These are phyloP conservation scores for Phialophora macrospora DNA, from an alignment of 2,329 filamentous ascomycete genomes.

Conservation along the genomic window DNA sequence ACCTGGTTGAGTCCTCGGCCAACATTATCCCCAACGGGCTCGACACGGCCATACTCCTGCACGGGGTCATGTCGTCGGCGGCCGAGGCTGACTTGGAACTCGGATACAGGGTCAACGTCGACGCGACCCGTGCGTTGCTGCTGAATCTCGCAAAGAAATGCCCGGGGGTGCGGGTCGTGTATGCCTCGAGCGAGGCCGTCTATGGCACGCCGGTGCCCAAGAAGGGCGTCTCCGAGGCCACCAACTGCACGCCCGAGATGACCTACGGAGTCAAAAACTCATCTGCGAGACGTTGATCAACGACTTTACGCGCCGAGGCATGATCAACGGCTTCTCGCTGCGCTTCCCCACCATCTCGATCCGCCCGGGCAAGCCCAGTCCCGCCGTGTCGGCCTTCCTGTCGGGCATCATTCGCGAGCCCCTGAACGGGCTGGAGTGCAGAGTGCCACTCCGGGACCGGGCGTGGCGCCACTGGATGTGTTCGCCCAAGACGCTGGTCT, in stretches of 20 bases:
- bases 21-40: conserved; percentile 48
- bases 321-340: conserved; percentile 62
- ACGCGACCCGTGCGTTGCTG: conserved; percentile 61
- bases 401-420: conserved; percentile 69
- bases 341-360: conserved; percentile 67
- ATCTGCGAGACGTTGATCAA: conserved; percentile 66
- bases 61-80: conserved; percentile 70
- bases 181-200: conserved; percentile 66
- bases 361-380: conserved; percentile 64
- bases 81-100: conserved; percentile 65
- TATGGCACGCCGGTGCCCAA: conserved; percentile 63
- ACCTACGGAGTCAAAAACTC: conserved; percentile 68
- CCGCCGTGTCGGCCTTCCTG: conserved; percentile 66
- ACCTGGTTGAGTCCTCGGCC: conserved; percentile 54
- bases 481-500: conserved; percentile 57
- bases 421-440: conserved; percentile 58
- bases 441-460: conserved; percentile 57
- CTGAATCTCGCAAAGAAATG: conserved; percentile 56
- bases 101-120: conserved; percentile 64
- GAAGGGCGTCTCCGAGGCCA: conserved; percentile 55
- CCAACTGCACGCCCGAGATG: conserved; percentile 62
- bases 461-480: conserved; percentile 59
- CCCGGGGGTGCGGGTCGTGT: conserved; percentile 63
- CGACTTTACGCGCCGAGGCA: conserved; percentile 64
- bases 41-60: conserved; percentile 63